Evolutionary conservation across 1,284 basidiomycete genomes (phyloP).

Genomic region (Sporisorium graminicola): DNA sequence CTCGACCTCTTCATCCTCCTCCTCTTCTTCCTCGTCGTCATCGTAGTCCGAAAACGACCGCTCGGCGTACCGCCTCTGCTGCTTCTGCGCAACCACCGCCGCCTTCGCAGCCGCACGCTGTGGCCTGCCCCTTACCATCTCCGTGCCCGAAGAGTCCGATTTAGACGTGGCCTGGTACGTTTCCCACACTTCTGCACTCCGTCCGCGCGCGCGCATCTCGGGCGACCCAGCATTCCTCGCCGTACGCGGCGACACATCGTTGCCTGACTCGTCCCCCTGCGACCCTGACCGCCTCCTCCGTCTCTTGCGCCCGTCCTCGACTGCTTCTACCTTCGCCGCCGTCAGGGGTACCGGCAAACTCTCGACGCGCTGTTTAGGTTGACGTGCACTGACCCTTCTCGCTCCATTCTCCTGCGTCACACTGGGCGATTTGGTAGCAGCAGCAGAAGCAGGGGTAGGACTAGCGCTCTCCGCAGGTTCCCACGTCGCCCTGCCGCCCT

Average conservation of each 20-base stretch:
- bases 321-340: slow-evolving; percentile 28
- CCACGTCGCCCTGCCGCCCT: slow-evolving; percentile 28
- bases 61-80: slow-evolving; percentile 26
- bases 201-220: slow-evolving; percentile 11
- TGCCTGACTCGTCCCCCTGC: slow-evolving; percentile 3
- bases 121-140: slow-evolving; percentile 21
- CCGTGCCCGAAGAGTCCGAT: background rate
- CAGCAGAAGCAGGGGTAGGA: too few species aligned
- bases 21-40: slow-evolving; percentile 32
- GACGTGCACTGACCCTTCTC: slow-evolving; percentile 26
- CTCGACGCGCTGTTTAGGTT: slow-evolving; percentile 41
- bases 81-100: slow-evolving; percentile 24
- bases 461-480: slow-evolving; percentile 33
- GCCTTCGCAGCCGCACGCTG: slow-evolving; percentile 31
- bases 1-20: slow-evolving; percentile 33
- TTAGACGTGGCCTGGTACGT: slow-evolving; percentile 22
- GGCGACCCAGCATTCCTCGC: slow-evolving; percentile 13
- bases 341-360: slow-evolving; percentile 33
- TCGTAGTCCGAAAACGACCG: slow-evolving; percentile 39
- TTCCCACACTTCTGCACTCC: slow-evolving; percentile 24
- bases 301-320: slow-evolving; percentile 17
- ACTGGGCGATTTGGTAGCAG: slow-evolving; percentile 8
- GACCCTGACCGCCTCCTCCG: slow-evolving; percentile 23
- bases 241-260: background rate
- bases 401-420: background rate